These are phyloP conservation scores for Auricularia sp. DNA, from an alignment of 768 basidiomycete genomes.

Conservation along the genomic window DNA sequence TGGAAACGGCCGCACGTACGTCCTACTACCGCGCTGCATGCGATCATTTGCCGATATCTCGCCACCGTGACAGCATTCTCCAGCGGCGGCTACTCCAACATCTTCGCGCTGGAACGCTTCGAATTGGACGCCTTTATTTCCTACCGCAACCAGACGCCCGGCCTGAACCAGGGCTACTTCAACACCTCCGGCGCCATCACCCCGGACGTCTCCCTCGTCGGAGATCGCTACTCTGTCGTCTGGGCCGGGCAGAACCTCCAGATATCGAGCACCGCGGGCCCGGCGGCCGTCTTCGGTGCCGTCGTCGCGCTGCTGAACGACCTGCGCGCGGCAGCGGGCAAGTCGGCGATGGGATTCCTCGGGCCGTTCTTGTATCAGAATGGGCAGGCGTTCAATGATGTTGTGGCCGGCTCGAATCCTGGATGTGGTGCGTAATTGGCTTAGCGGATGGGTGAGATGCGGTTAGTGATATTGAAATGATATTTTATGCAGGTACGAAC, in stretches of 20 bases:
- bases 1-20: too few species aligned
- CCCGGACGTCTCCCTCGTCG: slow-evolving; percentile 39
- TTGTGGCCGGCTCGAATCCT: slow-evolving; percentile 8
- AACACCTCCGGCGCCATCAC: slow-evolving; percentile 31
- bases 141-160: slow-evolving; percentile 26
- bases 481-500: too few species aligned
- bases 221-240: slow-evolving; percentile 31
- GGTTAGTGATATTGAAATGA: too few species aligned
- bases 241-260: slow-evolving; percentile 32
- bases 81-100: slow-evolving; percentile 59
- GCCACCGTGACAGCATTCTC: slow-evolving; percentile 30
- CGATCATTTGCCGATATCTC: too few species aligned
- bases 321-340: slow-evolving; percentile 19
- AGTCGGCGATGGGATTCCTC: slow-evolving; percentile 25
- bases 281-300: slow-evolving; percentile 25
- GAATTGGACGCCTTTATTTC: slow-evolving; percentile 28
- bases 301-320: slow-evolving; percentile 31
- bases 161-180: slow-evolving; percentile 22
- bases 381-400: slow-evolving; percentile 9
- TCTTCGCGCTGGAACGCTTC: slow-evolving; percentile 26
- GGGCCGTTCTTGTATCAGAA: slow-evolving; percentile 26
- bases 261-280: slow-evolving; percentile 36
- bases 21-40: too few species aligned
- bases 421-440: not conserved
- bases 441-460: too few species aligned